These are phyloP conservation scores for Beta vulgaris DNA, from an alignment of 148 eudicot species.

Conservation along the genomic window DNA sequence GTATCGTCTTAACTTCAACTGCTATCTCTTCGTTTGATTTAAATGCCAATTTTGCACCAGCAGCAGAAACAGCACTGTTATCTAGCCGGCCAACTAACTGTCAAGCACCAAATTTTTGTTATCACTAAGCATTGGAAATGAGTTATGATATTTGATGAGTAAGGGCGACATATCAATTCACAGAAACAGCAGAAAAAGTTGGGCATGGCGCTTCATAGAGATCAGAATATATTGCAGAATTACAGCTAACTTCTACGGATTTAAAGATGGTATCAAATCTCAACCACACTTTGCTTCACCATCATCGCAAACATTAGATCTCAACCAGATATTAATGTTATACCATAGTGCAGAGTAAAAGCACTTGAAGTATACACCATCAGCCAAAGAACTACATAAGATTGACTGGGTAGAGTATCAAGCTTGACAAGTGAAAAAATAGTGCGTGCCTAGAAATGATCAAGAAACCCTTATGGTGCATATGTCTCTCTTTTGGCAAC, in stretches of 20 bases:
- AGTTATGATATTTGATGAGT: too few species aligned
- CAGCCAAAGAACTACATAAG: not conserved
- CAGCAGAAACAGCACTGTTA: conserved; percentile 90
- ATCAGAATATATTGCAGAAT: not conserved
- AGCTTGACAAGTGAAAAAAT: not conserved
- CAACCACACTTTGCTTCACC: not conserved
- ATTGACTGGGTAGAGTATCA: not conserved
- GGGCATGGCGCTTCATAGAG: not conserved
- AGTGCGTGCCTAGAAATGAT: not conserved
- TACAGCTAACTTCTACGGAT: not conserved
- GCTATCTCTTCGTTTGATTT: conserved; percentile 88
- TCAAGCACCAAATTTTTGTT: conserved; percentile 1
- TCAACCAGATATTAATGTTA: not conserved
- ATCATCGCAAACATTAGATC: not conserved
- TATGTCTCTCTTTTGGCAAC: not conserved
- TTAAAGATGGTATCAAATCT: not conserved
- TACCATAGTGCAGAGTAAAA: not conserved
- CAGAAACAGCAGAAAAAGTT: not conserved
- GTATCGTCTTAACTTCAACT: conserved; percentile 70
- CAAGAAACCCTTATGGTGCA: not conserved
- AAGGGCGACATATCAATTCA: not conserved
- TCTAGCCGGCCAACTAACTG: conserved; percentile 93
- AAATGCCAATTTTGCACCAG: conserved; percentile 90
- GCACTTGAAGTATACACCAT: not conserved
- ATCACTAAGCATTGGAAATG: not conserved